phyloP scores from a whole-genome alignment of 148 eudicot genomes.

The Vaccinium macrocarpon region DNA sequence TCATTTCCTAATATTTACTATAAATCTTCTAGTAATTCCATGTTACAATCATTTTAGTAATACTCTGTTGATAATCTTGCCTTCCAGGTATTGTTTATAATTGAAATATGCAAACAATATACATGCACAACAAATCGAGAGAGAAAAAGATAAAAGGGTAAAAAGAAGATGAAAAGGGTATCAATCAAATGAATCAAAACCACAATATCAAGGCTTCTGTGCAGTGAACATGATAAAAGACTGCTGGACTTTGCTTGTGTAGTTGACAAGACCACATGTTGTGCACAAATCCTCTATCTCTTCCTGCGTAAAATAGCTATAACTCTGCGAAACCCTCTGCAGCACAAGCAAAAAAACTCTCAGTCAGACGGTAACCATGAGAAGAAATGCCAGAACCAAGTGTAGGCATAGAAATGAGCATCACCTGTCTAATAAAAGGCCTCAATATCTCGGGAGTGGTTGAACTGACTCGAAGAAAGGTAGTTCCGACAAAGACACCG shows the following conservation, averaged over 20 bases:
- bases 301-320: conserved; percentile 56
- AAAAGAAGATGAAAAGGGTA: conserved; percentile 11
- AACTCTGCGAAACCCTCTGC: conserved; percentile 42
- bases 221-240: conserved; percentile 87
- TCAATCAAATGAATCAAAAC: conserved; percentile 9
- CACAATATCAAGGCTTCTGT: conserved; percentile 53
- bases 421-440: conserved; percentile 70
- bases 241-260: conserved; percentile 59
- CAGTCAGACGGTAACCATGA: neutral
- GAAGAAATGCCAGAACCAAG: neutral
- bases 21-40: conserved; percentile 11
- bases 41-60: neutral
- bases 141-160: neutral
- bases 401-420: neutral
- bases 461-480: conserved; percentile 76
- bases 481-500: conserved; percentile 85
- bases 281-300: conserved; percentile 84
- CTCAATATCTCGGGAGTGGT: conserved; percentile 68
- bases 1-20: conserved; percentile 8
- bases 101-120: neutral
- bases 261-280: conserved; percentile 79
- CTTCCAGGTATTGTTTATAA: neutral
- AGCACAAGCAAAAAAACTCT: neutral
- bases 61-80: neutral
- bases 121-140: neutral